Evolutionary conservation across 192 early-diverging fungal species (phyloP), one percentile per base, ranked within the genome.

Genomic region (Backusella sp.): DNA sequence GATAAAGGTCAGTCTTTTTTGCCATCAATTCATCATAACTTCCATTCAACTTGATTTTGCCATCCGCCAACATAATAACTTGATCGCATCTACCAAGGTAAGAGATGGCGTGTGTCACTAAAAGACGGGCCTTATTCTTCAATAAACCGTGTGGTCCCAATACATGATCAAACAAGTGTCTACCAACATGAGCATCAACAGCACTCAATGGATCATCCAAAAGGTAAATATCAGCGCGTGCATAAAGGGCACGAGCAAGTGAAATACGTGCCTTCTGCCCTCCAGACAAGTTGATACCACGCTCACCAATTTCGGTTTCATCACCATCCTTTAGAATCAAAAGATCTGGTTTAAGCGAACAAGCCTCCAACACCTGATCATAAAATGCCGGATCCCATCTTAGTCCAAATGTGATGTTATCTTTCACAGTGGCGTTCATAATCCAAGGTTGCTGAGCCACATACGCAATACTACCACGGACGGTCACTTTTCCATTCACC

Each of bases 341-440:
- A 35, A 99, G 83, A 86, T 99, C 98, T 14, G 86, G 86, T 30
- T 84, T 87, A 42, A 99, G 85, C 8, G 93, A 91, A 82, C 98
- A 99, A 19, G 93, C 94, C 28, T 88, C 85, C 70, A 99, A 42
- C 11, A 82, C 76, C 3, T 70, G 46, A n/a, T 93, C 89, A 76
- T 97, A 98, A 66, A 92, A 94, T 6, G 83, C 80, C 15, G 85
- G 81, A 34, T 96, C 91, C 79, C 84, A 96, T 1, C 85, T 84
- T 36, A 87, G 83, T 4, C 96, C 97, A 88, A 98, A 97, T 23
- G 93, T 67, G 80, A 99, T 94, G 80, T 99, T 99, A 66, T 98
- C 95, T 56, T 94, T 87, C 42, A 99, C 74, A 6, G 94, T 96
- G 12, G 91, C 91, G 74, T 99, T 99, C 91, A 96, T 93, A 49